Evolutionary conservation across 257 asterid genomes (phyloP).

Genomic region (Lycium ferocissimum): DNA sequence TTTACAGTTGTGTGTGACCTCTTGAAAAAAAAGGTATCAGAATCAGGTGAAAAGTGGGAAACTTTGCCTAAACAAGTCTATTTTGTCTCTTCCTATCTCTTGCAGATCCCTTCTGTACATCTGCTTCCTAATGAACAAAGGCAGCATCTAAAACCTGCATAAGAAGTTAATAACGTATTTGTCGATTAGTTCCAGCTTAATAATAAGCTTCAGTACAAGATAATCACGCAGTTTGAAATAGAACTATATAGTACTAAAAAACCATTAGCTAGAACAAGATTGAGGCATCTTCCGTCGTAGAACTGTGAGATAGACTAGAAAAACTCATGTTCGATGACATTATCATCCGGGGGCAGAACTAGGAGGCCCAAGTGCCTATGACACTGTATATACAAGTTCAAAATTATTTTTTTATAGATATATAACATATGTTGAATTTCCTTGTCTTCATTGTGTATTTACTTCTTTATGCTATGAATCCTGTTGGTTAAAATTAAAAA

Average conservation of each 20-base stretch:
- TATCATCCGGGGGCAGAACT: too few relatives aligned
- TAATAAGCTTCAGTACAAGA: too few relatives aligned
- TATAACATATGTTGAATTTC: too few relatives aligned
- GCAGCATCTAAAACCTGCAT: constrained; percentile 90
- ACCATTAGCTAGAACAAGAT: background rate
- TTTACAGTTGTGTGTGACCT: too few relatives aligned
- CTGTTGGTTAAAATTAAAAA: too few relatives aligned
- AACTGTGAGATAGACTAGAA: background rate
- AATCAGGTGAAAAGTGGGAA: too few relatives aligned
- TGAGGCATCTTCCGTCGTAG: background rate
- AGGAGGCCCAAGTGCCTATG: too few relatives aligned
- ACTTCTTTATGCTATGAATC: too few relatives aligned
- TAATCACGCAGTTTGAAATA: background rate
- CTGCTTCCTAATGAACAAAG: constrained; percentile 80
- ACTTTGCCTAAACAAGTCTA: constrained; percentile 33
- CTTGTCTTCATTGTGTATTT: too few relatives aligned
- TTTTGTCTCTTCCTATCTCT: constrained; percentile 65
- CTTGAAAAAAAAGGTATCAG: too few relatives aligned
- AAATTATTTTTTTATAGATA: too few relatives aligned
- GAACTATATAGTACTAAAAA: background rate
- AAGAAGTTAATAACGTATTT: background rate
- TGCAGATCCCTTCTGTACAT: constrained; percentile 61
- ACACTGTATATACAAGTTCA: too few relatives aligned
- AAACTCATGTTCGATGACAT: background rate
- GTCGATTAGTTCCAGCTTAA: background rate